Evolutionary conservation across 345 rosid species (phyloP).

Genomic region (Chamaenerion angustifolium): DNA sequence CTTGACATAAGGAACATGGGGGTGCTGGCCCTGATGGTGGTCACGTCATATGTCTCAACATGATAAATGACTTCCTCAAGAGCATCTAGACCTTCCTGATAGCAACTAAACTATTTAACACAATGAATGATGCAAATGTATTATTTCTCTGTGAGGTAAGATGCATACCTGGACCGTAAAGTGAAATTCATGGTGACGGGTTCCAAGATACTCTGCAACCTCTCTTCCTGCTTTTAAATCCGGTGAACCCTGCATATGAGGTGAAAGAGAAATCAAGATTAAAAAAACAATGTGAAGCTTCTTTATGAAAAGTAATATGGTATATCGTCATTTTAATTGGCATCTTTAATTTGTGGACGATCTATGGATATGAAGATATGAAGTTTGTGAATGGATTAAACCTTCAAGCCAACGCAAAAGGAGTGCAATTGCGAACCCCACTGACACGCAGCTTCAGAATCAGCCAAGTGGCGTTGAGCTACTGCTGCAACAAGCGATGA

Average conservation of each 20-base stretch:
- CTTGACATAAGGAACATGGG: constrained; percentile 93
- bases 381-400: constrained; percentile 9
- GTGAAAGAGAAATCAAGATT: background rate
- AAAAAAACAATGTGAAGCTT: too few species aligned
- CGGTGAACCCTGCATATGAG: constrained; percentile 57
- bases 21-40: constrained; percentile 88
- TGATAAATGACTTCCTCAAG: constrained; percentile 95
- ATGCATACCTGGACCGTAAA: constrained; percentile 67
- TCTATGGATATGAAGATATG: too few species aligned
- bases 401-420: constrained; percentile 94
- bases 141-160: background rate
- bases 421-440: constrained; percentile 94
- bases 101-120: background rate
- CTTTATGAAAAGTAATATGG: too few species aligned
- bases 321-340: too few species aligned
- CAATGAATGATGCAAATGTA: background rate
- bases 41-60: constrained; percentile 89
- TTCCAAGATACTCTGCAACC: constrained; percentile 80
- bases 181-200: constrained; percentile 90
- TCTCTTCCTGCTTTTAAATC: constrained; percentile 80
- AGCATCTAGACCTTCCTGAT: constrained; percentile 86
- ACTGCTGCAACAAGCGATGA: constrained; percentile 88
- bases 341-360: too few species aligned
- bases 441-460: constrained; percentile 61
- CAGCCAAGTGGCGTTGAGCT: constrained; percentile 72